phyloP scores from a whole-genome alignment of 306 rosid genomes.

The Dryas drummondii region DNA sequence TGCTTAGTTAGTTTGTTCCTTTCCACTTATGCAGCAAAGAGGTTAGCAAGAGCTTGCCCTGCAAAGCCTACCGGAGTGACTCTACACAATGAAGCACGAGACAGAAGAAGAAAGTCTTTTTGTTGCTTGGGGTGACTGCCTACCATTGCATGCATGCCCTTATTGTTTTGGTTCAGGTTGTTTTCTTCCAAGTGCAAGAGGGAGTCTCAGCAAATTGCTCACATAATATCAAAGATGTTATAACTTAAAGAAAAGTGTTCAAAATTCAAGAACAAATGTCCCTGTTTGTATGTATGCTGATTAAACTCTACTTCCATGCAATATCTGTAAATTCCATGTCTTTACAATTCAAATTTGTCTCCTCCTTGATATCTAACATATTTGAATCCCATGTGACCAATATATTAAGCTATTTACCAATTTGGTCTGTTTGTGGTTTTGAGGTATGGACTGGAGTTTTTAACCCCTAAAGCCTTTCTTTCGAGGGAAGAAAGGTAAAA shows the following conservation, averaged over 20 bases:
- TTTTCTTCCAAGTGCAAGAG: constrained; percentile 2
- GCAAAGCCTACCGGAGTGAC: constrained; percentile 47
- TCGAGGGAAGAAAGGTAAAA: not conserved
- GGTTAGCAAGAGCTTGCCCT: constrained; percentile 56
- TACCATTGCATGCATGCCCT: not conserved
- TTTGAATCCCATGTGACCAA: not conserved
- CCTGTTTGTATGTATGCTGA: constrained; percentile 15
- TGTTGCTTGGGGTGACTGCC: constrained; percentile 54
- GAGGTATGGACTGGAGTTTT: not conserved
- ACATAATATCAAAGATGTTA: constrained; percentile 4
- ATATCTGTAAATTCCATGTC: constrained; percentile 3
- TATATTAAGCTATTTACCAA: not conserved
- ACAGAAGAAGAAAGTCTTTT: constrained; percentile 38
- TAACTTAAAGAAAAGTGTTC: not conserved
- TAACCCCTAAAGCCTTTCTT: not conserved
- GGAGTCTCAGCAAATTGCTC: constrained; percentile 15
- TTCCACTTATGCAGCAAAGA: constrained; percentile 48
- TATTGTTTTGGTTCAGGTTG: not conserved
- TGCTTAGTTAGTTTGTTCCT: constrained; percentile 12
- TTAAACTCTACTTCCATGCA: not conserved
- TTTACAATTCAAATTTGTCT: too few relatives aligned
- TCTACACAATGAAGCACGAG: constrained; percentile 40
- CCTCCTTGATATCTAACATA: too few relatives aligned
- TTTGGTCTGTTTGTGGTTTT: not conserved
- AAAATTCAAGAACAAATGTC: not conserved